A percentile compares a stretch with the other conserved stretches of the same genome.
These are phyloP conservation scores for Turnera subulata DNA, from an alignment of 345 rosid species.

Conservation along the genomic window DNA sequence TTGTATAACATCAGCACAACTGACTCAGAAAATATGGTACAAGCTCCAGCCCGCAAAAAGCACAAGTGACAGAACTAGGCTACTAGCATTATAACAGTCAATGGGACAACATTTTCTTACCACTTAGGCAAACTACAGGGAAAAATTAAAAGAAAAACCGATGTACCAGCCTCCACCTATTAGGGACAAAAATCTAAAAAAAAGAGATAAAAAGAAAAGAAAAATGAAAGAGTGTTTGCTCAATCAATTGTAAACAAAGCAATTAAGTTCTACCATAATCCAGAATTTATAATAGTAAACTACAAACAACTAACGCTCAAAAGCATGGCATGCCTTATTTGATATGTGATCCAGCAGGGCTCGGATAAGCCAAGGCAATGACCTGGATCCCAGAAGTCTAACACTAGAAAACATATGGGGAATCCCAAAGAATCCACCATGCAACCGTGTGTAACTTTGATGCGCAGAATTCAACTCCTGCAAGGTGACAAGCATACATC, in stretches of 20 bases:
- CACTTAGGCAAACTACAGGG: too few species aligned
- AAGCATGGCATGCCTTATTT: slow-evolving; percentile 57
- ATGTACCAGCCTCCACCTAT: too few species aligned
- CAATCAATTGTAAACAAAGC: not conserved
- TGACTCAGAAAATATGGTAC: too few species aligned
- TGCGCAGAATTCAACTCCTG: slow-evolving; percentile 97
- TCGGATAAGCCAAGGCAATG: slow-evolving; percentile 96
- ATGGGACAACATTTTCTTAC: too few species aligned
- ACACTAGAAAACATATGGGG: slow-evolving; percentile 84
- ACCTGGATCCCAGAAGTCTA: slow-evolving; percentile 88
- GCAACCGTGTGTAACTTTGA: slow-evolving; percentile 91
- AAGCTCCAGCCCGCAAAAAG: too few species aligned
- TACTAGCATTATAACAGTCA: too few species aligned
- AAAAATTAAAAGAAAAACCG: too few species aligned
- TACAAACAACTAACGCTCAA: not conserved
- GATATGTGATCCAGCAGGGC: slow-evolving; percentile 95
- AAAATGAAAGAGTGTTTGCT: slow-evolving; percentile 1
- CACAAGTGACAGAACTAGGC: too few species aligned
- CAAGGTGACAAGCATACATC: slow-evolving; percentile 5
- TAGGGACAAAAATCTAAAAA: too few species aligned
- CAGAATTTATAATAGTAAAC: slow-evolving; percentile 1
- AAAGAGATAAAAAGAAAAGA: not conserved
- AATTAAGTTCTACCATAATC: slow-evolving; percentile 8
- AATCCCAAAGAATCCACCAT: slow-evolving; percentile 86
- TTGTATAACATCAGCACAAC: too few species aligned